A percentile compares a stretch with the other conserved stretches of the same genome.
phyloP scores from a whole-genome alignment of 352 stramenopile genomes.

The Globisporangium lucens region DNA sequence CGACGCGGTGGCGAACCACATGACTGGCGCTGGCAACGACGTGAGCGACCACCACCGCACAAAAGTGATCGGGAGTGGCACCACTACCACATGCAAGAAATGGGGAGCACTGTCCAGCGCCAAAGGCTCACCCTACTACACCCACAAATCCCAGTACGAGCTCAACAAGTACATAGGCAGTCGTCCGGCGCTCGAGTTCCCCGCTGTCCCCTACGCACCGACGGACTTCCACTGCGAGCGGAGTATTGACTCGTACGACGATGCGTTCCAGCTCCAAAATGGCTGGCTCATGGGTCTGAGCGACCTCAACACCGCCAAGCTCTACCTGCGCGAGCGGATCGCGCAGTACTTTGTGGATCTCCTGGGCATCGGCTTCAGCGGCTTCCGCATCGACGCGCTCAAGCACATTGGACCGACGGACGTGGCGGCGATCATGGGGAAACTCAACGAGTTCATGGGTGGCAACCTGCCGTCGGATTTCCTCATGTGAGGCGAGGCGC shows the following conservation, averaged over 20 bases:
- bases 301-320: constrained; percentile 51
- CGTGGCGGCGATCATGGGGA: constrained; percentile 43
- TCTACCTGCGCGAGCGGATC: constrained; percentile 58
- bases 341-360: constrained; percentile 74
- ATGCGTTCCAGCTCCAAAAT: background rate
- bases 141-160: constrained; percentile 35
- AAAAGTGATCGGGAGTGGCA: background rate
- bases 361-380: constrained; percentile 62
- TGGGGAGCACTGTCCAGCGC: constrained; percentile 40
- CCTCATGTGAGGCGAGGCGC: constrained; percentile 56
- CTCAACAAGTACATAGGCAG: constrained; percentile 39
- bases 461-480: constrained; percentile 58
- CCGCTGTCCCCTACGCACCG: constrained; percentile 50
- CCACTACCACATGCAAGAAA: constrained; percentile 21
- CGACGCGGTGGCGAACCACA: constrained; percentile 63
- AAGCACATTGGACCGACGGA: constrained; percentile 65
- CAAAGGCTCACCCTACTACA: constrained; percentile 44
- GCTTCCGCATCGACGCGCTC: constrained; percentile 59
- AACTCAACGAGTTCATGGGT: constrained; percentile 31
- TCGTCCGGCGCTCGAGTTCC: constrained; percentile 51
- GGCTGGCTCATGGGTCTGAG: constrained; percentile 4
- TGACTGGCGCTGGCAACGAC: constrained; percentile 47
- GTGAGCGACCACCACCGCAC: constrained; percentile 31
- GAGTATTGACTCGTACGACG: background rate
- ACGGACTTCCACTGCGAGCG: constrained; percentile 20